phyloP scores from a whole-genome alignment of 2,329 filamentous ascomycete species.

The Ascochyta koolunga region DNA sequence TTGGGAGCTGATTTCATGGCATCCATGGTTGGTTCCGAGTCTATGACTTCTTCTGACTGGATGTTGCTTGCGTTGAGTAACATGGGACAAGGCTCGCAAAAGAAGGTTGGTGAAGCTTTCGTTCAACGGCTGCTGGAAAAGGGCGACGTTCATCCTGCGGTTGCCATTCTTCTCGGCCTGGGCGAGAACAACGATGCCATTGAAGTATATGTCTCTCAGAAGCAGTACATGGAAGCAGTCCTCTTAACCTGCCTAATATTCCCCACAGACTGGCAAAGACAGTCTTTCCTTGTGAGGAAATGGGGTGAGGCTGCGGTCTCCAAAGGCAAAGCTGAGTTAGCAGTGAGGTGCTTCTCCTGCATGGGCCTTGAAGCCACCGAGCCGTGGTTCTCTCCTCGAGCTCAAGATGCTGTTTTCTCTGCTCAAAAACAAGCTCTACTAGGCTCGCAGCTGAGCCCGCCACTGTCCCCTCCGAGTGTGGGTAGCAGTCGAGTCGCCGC shows the following conservation, averaged over 20 bases:
- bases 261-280: constrained; percentile 87
- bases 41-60: constrained; percentile 95
- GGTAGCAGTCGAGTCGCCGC: constrained; percentile 63
- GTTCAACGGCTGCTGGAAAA: constrained; percentile 88
- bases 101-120: constrained; percentile 88
- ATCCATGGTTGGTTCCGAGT: constrained; percentile 74
- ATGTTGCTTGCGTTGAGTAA: constrained; percentile 92
- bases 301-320: constrained; percentile 94
- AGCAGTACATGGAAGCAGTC: constrained; percentile 89
- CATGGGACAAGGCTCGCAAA: constrained; percentile 77
- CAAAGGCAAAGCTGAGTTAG: constrained; percentile 85
- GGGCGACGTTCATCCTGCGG: constrained; percentile 89
- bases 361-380: constrained; percentile 84
- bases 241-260: constrained; percentile 83
- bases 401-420: constrained; percentile 64
- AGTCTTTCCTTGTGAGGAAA: constrained; percentile 84
- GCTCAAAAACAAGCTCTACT: constrained; percentile 59
- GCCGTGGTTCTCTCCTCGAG: constrained; percentile 85
- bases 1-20: constrained; percentile 81
- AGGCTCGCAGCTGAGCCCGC: constrained; percentile 67
- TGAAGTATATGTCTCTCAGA: constrained; percentile 92
- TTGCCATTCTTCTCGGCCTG: constrained; percentile 89
- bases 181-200: constrained; percentile 94
- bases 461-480: constrained; percentile 74
- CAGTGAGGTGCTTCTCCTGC: constrained; percentile 91